phyloP scores from a whole-genome alignment of 2,329 filamentous ascomycete species.

The Diaporthe citriasiana region DNA sequence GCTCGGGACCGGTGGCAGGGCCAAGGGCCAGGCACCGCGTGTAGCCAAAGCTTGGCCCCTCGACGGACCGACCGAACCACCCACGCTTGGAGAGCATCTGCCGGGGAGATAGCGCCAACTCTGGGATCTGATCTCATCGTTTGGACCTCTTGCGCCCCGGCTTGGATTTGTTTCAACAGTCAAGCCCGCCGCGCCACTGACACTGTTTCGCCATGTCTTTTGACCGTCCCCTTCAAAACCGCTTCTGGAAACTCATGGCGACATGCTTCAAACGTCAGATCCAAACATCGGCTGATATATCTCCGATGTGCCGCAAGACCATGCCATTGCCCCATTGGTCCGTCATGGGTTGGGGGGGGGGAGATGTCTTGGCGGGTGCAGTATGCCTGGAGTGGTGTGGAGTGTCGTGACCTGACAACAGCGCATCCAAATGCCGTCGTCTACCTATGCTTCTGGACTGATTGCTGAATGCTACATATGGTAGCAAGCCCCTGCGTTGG shows the following conservation, averaged over 20 bases:
- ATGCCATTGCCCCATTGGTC: background rate
- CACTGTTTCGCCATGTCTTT: slow-evolving; percentile 31
- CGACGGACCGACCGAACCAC: slow-evolving; percentile 26
- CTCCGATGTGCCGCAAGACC: background rate
- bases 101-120: slow-evolving; percentile 18
- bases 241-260: slow-evolving; percentile 13
- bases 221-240: slow-evolving; percentile 14
- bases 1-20: slow-evolving; percentile 25
- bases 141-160: slow-evolving; percentile 12
- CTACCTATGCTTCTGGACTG: background rate
- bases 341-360: background rate
- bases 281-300: slow-evolving; percentile 29
- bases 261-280: slow-evolving; percentile 32
- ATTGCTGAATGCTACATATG: slow-evolving; percentile 3
- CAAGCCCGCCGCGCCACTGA: slow-evolving; percentile 16
- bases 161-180: slow-evolving; percentile 16
- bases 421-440: background rate
- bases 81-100: background rate
- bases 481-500: slow-evolving; percentile 14
- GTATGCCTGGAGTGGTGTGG: background rate
- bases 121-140: slow-evolving; percentile 31
- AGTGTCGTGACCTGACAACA: background rate
- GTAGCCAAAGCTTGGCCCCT: slow-evolving; percentile 23
- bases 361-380: background rate
- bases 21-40: background rate